Evolutionary conservation across 257 asterid genomes (phyloP), one percentile per base, ranked within the genome.

Genomic region (Solanum neorickii): DNA sequence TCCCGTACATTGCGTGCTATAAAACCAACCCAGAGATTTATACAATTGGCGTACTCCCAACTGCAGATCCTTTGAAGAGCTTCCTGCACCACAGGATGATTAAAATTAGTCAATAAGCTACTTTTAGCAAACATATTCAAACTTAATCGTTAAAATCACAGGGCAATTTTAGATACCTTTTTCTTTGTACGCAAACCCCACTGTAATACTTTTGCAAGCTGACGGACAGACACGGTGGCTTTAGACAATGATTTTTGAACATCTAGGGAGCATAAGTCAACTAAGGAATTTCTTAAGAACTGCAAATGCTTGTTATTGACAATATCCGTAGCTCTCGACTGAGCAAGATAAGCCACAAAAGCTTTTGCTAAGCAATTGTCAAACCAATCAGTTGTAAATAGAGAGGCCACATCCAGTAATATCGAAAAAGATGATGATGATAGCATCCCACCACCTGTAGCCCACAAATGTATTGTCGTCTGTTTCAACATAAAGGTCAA

Each of bases 391-490:
- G 98, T 78, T 70, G 93, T 86, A 90, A 89, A 91, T 82, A 91
- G 76, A 77, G 92, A 88, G 87, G 95, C 93, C 84, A 92, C 90
- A 83, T 94, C 97, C 88, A 91, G 86, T 89, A 92, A 80, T 66
- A 96, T 90, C 60, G 89, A 91, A 91, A 91, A 96, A 85, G 99
- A 92, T 87, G 94, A 92, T 72, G 95, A 90, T 86, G 99, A 93
- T 83, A 97, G 93, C 84, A 65, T 86, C 56, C 92, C 92, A 15
- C 91, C 94, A 68, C 98, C 92, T 65, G 99, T 95, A 83, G 97
- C 97, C 98, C 99, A 97, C 90, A 97, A 90, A 91, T 92, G 95
- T 87, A 96, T 94, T 82, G 97, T 88, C 69, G 92, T 93, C 99
- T 97, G 98, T 88, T 90, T 82, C 87, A 89, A 86, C 65, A 37